phyloP scores from a whole-genome alignment of 495 filamentous ascomycete species.

The Penicillium diatomitis region DNA sequence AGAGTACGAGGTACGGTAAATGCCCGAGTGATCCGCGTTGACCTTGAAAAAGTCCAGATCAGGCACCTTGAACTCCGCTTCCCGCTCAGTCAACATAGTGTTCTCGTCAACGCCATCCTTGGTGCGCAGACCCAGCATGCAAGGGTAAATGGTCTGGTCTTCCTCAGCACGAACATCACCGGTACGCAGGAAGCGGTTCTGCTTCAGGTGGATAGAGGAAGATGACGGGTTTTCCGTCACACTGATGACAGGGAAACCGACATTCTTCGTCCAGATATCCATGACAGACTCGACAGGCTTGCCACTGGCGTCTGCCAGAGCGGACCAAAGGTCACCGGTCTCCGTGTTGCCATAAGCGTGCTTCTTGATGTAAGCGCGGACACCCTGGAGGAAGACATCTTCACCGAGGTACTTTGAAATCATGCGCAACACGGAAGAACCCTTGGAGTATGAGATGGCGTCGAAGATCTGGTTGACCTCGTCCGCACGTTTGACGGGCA shows the following conservation, averaged over 20 bases:
- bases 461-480: constrained; percentile 99
- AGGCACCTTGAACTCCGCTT: constrained; percentile 59
- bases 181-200: constrained; percentile 60
- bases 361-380: constrained; percentile 86
- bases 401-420: constrained; percentile 93
- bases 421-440: constrained; percentile 93
- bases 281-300: constrained; percentile 73
- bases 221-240: constrained; percentile 44
- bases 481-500: constrained; percentile 87
- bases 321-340: constrained; percentile 86
- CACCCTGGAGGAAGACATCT: constrained; percentile 86
- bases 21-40: constrained; percentile 56
- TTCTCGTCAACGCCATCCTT: constrained; percentile 49
- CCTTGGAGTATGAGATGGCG: constrained; percentile 95
- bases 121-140: constrained; percentile 52
- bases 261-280: constrained; percentile 62
- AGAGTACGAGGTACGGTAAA: constrained; percentile 57
- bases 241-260: constrained; percentile 56
- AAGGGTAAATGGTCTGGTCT: constrained; percentile 61
- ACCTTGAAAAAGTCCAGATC: constrained; percentile 59
- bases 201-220: constrained; percentile 47
- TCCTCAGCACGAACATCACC: constrained; percentile 59
- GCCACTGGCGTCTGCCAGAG: constrained; percentile 81
- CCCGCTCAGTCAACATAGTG: constrained; percentile 59
- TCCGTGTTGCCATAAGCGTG: constrained; percentile 70